phyloP scores from a whole-genome alignment of 176 grass and related monocot species.

The Melocanna baccifera region DNA sequence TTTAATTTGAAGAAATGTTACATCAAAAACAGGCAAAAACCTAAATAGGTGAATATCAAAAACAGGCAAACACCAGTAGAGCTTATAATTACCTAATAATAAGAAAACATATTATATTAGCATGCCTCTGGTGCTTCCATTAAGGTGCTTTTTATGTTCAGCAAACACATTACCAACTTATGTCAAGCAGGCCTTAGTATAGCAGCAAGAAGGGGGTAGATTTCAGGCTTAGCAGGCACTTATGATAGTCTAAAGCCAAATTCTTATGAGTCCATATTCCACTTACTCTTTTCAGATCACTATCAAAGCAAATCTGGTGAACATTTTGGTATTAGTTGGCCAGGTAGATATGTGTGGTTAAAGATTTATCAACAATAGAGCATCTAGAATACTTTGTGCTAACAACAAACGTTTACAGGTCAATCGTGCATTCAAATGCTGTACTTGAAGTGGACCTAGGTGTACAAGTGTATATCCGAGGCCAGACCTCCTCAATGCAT shows the following conservation, averaged over 20 bases:
- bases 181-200: background rate
- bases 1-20: no score
- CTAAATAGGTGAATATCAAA: no score
- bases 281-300: no score
- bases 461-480: constrained; percentile 90
- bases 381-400: no score
- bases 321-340: no score
- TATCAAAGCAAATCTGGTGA: no score
- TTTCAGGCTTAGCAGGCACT: background rate
- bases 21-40: no score
- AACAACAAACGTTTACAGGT: no score
- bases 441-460: constrained; percentile 77
- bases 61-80: background rate
- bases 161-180: background rate
- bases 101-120: background rate
- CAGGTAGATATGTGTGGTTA: no score
- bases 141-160: background rate
- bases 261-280: background rate
- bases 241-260: background rate
- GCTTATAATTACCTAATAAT: background rate
- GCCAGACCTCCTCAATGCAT: constrained; percentile 87
- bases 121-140: background rate
- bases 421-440: background rate
- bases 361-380: no score
- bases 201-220: background rate